Base-by-base conservation (phyloP, 371 early-diverging fungal genomes). In the Mucor circinelloides region DNA sequence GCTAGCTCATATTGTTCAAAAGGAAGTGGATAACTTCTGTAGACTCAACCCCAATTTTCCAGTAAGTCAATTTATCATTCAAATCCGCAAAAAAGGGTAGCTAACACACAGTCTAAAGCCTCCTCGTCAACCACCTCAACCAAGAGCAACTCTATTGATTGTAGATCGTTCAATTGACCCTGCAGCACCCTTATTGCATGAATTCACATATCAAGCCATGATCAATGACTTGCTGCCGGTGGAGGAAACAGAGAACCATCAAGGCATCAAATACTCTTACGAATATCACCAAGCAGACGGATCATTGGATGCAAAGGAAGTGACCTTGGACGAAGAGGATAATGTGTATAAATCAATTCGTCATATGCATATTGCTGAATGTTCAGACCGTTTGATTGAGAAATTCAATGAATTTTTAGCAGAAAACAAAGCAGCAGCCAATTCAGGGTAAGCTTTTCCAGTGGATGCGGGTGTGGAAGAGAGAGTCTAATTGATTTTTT, bases 191-290 rank as follows among this genome's bases (percentile, higher is more conserved):
- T 74, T 97, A 19, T 70, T 98, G 17, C 99, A 98, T 74, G 94
- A 96, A 73, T 94, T 98, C 63, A 94, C 97, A 0, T 98, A 97
- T 71, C 96, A 98, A 75, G 96, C 97, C 8, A 94, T 96, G 91
- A 90, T 90, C 13, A 90, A 94, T 60, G 98, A 99, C 69, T 73
- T 96, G 28, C 66, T 96, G 23, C 83, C 85, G 1, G 87, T 97
- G 6, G 87, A 91, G 65, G 63, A 70, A 21, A 79, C 74, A 2
- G 85, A 90, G 25, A 73, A 78, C 57, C 89, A 90, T 12, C 84
- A 81, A 15, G 83, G 79, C 7, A 65, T 83, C 30, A 85, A 81
- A 40, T 94, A 91, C 70, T 78, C 76, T 1, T 88, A 85, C 58
- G 79, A 85, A 58, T 87, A 77, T 40, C 82, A 78, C 15, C 84